Base-by-base conservation (phyloP, 148 eudicot species). In the Chenopodium quinoa region DNA sequence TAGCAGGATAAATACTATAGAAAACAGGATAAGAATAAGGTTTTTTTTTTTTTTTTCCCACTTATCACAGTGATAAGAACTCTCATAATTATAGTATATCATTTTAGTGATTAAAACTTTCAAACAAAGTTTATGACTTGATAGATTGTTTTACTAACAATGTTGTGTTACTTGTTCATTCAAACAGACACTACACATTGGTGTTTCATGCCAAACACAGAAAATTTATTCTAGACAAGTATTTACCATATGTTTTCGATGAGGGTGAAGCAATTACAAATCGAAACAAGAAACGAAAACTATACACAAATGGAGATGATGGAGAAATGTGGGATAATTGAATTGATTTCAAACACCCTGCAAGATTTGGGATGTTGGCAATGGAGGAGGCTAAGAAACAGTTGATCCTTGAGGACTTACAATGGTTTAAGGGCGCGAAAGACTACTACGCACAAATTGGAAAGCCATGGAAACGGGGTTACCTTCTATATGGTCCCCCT, bases 401-500 rank as follows among this genome's bases (percentile, higher is more conserved):
- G 14, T 77, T 79, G 62, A 87, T 89, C n/a, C 80, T 87, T 1
- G 77, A 89, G 17, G 91, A 87, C 73, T 71, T 89, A 2, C 34
- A 56, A 17, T 67, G 81, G 72, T 89, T 87, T 44, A 78, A 32
- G 65, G 60, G 54, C 8, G 29, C 87, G 1, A 75, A 86, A 58
- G 82, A 87, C 9, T 87, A 79, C 5, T 89, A 89, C 40, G 64
- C 76, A 3, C 63, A 80, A 27, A 80, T 86, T 34, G 91, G 88
- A 2, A 87, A 80, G 81, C 85, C 91, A 16, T 87, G 90, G 91
- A 89, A 89, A 78, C 77, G 91, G 0, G 91, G 90, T 7, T 89
- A 89, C 70, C 86, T 89, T 50, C 90, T 89, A 7, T 84, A 86
- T 27, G 91, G 91, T 34, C 90, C 91, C 0, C 91, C 90, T 1